These are phyloP conservation scores for Casuarina cunninghamiana DNA, from an alignment of 306 rosid species.

Conservation along the genomic window DNA sequence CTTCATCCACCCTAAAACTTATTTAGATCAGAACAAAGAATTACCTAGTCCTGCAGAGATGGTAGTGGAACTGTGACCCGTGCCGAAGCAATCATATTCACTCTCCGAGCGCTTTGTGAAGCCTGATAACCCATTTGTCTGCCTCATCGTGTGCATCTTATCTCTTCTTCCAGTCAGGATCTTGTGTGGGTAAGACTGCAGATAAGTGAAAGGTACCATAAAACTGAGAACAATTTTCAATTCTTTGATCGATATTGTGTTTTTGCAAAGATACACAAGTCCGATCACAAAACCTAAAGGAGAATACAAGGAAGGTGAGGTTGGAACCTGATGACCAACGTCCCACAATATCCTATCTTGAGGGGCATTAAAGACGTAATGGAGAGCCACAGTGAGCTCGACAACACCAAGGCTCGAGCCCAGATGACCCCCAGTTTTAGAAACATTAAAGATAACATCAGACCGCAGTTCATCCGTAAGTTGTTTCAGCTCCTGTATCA, in stretches of 20 bases:
- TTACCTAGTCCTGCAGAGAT: conserved; percentile 98
- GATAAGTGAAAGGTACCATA: conserved; percentile 24
- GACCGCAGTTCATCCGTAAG: conserved; percentile 87
- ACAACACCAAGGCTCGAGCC: conserved; percentile 98
- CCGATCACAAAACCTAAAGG: background rate
- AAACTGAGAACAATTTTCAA: conserved; percentile 4
- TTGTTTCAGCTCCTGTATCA: conserved; percentile 82
- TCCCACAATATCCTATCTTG: conserved; percentile 90
- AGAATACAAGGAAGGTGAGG: conserved; percentile 24
- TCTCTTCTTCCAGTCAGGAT: conserved; percentile 92
- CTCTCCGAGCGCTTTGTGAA: conserved; percentile 94
- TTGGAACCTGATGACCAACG: conserved; percentile 92
- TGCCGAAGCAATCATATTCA: conserved; percentile 87
- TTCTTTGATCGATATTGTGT: background rate
- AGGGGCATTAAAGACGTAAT: conserved; percentile 89
- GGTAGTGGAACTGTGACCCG: conserved; percentile 99
- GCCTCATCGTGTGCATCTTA: conserved; percentile 86
- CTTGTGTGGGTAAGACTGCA: conserved; percentile 92
- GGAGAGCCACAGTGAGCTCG: conserved; percentile 96
- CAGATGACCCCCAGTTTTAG: conserved; percentile 94
- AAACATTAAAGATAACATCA: conserved; percentile 92
- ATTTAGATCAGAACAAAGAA: conserved; percentile 22
- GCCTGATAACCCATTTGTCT: conserved; percentile 87
- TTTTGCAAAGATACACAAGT: background rate
- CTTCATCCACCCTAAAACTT: background rate